Evolutionary conservation across 805 yeast genomes (phyloP).

Genomic region (Lachancea waltii): DNA sequence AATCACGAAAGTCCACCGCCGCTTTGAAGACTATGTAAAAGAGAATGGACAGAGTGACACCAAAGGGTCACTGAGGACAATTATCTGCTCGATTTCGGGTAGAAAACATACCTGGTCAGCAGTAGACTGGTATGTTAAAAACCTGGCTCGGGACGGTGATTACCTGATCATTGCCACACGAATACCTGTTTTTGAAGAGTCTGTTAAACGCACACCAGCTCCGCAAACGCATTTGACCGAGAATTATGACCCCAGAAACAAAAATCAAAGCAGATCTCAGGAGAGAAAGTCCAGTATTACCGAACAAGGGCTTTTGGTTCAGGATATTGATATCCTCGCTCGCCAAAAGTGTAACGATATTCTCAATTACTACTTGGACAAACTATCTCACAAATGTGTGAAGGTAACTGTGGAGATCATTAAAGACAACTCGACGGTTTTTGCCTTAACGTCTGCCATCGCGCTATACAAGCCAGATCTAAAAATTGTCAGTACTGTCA

Average conservation of each 20-base stretch:
- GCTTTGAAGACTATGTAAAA: constrained; percentile 16
- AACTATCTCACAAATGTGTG: constrained; percentile 20
- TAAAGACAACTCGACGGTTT: constrained; percentile 22
- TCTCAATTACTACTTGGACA: constrained; percentile 22
- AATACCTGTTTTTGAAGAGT: constrained; percentile 33
- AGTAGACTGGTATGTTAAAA: constrained; percentile 58
- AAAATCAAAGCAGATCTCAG: neutral
- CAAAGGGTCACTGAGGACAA: constrained; percentile 33
- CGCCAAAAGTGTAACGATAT: constrained; percentile 19
- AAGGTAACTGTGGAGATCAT: constrained; percentile 30
- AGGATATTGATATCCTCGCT: constrained; percentile 26
- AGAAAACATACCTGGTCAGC: constrained; percentile 71
- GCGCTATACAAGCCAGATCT: constrained; percentile 28
- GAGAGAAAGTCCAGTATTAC: constrained; percentile 1
- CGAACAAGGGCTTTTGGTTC: constrained; percentile 16
- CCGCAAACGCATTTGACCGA: neutral
- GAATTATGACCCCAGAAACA: constrained; percentile 1
- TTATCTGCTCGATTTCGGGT: constrained; percentile 58
- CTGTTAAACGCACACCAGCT: neutral
- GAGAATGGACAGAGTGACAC: constrained; percentile 10
- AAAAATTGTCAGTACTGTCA: constrained; percentile 30
- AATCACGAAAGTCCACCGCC: constrained; percentile 18
- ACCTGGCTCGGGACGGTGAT: constrained; percentile 56
- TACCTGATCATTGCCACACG: constrained; percentile 53
- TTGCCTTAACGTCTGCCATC: constrained; percentile 19